These are phyloP conservation scores for Vigna nakashimae DNA, from an alignment of 306 rosid species.

Conservation along the genomic window DNA sequence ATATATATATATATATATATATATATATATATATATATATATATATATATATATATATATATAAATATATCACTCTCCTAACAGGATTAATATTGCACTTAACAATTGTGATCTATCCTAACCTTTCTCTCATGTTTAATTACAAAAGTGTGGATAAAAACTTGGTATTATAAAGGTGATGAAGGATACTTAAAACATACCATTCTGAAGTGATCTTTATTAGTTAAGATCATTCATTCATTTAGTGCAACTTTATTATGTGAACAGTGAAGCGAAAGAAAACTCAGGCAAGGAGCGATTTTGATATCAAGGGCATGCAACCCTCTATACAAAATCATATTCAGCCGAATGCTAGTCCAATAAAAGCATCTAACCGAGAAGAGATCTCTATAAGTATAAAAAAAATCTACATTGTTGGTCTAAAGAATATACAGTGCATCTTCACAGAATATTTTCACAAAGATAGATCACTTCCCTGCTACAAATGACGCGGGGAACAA, in stretches of 20 bases:
- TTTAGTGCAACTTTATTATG: neutral
- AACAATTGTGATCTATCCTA: no score
- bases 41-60: no score
- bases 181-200: no score
- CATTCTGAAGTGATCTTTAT: conserved; percentile 1
- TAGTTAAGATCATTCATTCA: conserved; percentile 5
- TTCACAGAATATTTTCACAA: conserved; percentile 36
- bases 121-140: no score
- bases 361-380: neutral
- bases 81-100: no score
- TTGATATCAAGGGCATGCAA: conserved; percentile 37
- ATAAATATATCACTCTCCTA: no score
- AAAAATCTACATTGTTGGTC: conserved; percentile 43
- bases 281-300: neutral
- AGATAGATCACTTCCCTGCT: conserved; percentile 35
- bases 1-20: no score
- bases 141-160: no score
- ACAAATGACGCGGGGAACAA: neutral
- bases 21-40: no score
- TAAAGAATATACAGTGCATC: conserved; percentile 59
- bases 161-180: no score
- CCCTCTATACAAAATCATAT: conserved; percentile 46
- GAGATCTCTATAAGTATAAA: conserved; percentile 8
- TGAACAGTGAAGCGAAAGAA: neutral
- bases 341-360: conserved; percentile 23